phyloP scores from a whole-genome alignment of 2,329 filamentous ascomycete species.

The Calonectria ilicicola region DNA sequence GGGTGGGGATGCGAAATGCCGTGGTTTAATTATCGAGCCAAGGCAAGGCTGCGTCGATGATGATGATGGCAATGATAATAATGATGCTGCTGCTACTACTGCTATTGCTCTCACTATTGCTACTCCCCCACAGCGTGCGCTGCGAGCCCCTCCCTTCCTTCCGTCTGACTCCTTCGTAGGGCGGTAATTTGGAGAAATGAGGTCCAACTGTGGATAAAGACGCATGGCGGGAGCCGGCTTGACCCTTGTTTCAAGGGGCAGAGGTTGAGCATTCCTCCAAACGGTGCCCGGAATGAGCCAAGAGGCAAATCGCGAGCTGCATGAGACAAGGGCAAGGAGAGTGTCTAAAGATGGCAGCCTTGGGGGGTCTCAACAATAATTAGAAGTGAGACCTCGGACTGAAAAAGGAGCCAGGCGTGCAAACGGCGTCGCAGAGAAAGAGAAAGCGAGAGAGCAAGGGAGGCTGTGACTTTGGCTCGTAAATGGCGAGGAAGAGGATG shows the following conservation, averaged over 20 bases:
- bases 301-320: slow-evolving; percentile 10
- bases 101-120: background rate
- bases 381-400: background rate
- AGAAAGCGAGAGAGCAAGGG: background rate
- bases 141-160: slow-evolving; percentile 8
- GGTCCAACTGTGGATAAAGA: background rate
- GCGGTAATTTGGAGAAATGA: slow-evolving; percentile 8
- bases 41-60: background rate
- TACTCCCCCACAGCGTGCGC: slow-evolving; percentile 1
- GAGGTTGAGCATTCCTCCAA: slow-evolving; percentile 8
- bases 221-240: slow-evolving; percentile 9
- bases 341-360: background rate
- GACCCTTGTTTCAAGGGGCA: slow-evolving; percentile 13
- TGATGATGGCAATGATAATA: background rate
- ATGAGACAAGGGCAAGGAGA: background rate
- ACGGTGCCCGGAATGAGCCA: slow-evolving; percentile 14
- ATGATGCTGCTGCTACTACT: too few species aligned
- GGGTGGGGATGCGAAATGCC: background rate
- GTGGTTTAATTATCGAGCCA: background rate
- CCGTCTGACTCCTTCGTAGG: background rate
- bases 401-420: background rate
- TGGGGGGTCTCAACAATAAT: slow-evolving; percentile 1
- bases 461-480: background rate
- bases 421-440: background rate
- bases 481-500: background rate